Evolutionary conservation across 1,284 basidiomycete genomes (phyloP).

Genomic region (Amylostereum chailletii): DNA sequence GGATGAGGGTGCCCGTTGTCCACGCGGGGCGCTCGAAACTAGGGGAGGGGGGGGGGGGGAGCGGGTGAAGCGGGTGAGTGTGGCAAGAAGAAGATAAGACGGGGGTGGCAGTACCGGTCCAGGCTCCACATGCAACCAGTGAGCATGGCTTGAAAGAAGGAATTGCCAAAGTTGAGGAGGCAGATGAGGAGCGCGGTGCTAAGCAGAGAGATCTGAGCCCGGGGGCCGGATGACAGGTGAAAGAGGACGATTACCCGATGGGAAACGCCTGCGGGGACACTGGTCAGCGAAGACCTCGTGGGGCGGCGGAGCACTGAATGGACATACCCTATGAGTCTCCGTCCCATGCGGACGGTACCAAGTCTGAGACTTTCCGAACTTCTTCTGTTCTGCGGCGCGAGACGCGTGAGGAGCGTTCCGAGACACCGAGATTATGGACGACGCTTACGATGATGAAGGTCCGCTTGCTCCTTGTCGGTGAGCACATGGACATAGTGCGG

Average conservation of each 20-base stretch:
- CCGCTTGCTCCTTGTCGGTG: slow-evolving; percentile 61
- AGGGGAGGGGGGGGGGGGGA: background rate
- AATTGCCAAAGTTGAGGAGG: slow-evolving; percentile 71
- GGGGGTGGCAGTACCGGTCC: slow-evolving; percentile 34
- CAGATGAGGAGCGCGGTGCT: slow-evolving; percentile 59
- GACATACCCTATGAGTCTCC: slow-evolving; percentile 65
- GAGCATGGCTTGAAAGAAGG: slow-evolving; percentile 73
- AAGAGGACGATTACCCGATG: slow-evolving; percentile 42
- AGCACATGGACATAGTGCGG: slow-evolving; percentile 71
- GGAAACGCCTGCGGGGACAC: slow-evolving; percentile 59
- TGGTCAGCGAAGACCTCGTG: slow-evolving; percentile 5
- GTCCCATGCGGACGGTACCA: slow-evolving; percentile 89
- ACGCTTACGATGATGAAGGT: slow-evolving; percentile 56
- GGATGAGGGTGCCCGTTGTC: slow-evolving; percentile 69
- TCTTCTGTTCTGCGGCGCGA: slow-evolving; percentile 46
- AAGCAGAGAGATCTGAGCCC: background rate
- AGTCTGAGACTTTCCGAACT: slow-evolving; percentile 64
- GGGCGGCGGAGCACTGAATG: slow-evolving; percentile 3
- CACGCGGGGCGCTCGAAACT: slow-evolving; percentile 58
- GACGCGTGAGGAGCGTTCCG: background rate
- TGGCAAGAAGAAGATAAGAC: background rate
- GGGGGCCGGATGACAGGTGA: slow-evolving; percentile 8
- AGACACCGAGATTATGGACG: background rate
- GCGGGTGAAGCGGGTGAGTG: background rate
- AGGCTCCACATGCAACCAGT: slow-evolving; percentile 82